Base-by-base conservation (phyloP, 257 asterid species). In the Petunia axillaris region DNA sequence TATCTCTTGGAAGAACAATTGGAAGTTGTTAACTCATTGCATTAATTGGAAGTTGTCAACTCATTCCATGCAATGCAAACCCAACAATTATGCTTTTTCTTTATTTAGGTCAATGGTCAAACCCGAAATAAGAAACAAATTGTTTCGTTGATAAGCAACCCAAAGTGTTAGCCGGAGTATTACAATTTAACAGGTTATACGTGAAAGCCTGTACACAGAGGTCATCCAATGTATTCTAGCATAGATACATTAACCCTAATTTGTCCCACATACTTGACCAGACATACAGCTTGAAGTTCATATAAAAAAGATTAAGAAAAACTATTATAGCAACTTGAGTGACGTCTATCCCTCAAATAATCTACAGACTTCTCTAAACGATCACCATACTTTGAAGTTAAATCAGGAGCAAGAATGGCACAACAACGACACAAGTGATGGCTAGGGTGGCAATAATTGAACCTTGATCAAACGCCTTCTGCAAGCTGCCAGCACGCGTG, bases 401-500 rank as follows among this genome's bases (percentile, higher is more conserved):
- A 87, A 95, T 83, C 86, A 95, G 87, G 62, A 95, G 97, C 86
- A 92, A 82, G 87, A 95, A 93, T 53, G 93, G 97, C 57, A 85
- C 88, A 78, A 44, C 88, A 80, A 89, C 91, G 16, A 86, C 75
- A 80, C 91, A 95, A 79, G 91, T 81, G 82, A 88, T 89, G 78
- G 97, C 97, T 85, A 93, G 58, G 79, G 98, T 88, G 81, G 99
- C 92, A 75, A 92, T 25, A 83, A 93, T 79, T 80, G 99, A 93
- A 87, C 96, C 96, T 87, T 89, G 97, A 60, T 93, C 95, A 65
- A 93, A 85, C 59, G 97, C 92, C 83, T 83, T 92, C 58, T 81
- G 85, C 87, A 92, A 81, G 88, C 94, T 89, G 63, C 97, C 97
- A 7, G 90, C 90, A 83, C 95, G 85, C 36, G 90, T 58, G 71